A percentile compares a stretch with the other conserved stretches of the same genome.
Evolutionary conservation across 2,329 filamentous ascomycete species (phyloP).

Genomic region (Thermothelomyces thermophilus): DNA sequence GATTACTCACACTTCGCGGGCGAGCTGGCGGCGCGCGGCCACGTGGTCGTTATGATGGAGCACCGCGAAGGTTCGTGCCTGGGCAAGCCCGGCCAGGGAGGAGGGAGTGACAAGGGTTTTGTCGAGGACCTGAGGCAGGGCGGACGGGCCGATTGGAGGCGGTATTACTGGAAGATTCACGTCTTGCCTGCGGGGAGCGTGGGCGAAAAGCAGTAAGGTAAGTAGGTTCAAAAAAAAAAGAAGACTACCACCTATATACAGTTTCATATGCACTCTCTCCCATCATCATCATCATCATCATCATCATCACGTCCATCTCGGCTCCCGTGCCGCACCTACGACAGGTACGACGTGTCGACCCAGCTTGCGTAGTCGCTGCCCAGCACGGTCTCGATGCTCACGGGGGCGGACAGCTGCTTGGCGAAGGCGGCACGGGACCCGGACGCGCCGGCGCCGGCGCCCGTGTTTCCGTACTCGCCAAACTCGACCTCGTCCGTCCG

Average conservation of each 20-base stretch:
- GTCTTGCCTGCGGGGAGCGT: constrained; percentile 23
- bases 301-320: no score
- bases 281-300: no score
- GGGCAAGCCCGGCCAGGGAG: constrained; percentile 31
- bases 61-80: constrained; percentile 46
- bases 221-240: no score
- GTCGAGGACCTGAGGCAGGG: constrained; percentile 27
- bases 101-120: constrained; percentile 13
- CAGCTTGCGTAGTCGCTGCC: constrained; percentile 26
- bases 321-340: no score
- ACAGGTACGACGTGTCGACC: constrained; percentile 28
- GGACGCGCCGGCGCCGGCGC: constrained; percentile 46
- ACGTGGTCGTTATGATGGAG: constrained; percentile 44
- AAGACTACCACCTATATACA: no score
- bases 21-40: constrained; percentile 43
- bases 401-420: constrained; percentile 30
- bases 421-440: constrained; percentile 44
- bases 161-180: constrained; percentile 40
- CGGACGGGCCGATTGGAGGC: constrained; percentile 34
- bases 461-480: constrained; percentile 54
- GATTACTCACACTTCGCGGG: constrained; percentile 48
- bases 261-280: no score
- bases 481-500: constrained; percentile 48
- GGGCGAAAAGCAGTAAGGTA: neutral
- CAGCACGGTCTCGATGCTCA: constrained; percentile 30